Evolutionary conservation across 2,329 filamentous ascomycete genomes (phyloP).

Genomic region (Mariannaea elegans): DNA sequence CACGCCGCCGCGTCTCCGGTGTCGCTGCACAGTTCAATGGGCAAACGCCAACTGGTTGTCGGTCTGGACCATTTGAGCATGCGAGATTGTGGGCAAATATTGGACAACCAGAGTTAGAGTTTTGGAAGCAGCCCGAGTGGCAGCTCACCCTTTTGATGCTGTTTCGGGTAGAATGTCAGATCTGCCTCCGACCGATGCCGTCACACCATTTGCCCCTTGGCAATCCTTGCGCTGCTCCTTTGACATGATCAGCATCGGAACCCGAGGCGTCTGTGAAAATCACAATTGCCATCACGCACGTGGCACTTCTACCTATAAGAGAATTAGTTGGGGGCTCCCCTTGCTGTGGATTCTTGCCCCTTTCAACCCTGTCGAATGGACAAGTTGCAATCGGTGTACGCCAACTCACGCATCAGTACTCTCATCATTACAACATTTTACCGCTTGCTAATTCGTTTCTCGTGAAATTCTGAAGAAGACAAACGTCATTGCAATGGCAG

Average conservation of each 20-base stretch:
- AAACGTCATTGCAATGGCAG: neutral
- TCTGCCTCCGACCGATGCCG: neutral
- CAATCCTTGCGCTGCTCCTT: neutral
- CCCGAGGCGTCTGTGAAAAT: neutral
- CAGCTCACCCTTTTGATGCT: neutral
- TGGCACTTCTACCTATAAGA: neutral
- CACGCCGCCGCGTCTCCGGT: conserved; percentile 1
- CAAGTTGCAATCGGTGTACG: neutral
- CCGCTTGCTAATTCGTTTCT: neutral
- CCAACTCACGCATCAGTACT: neutral
- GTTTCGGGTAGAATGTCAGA: neutral
- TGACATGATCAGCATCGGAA: neutral
- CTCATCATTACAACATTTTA: neutral
- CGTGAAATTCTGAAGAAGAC: neutral
- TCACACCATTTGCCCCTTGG: conserved; percentile 7
- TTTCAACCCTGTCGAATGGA: conserved; percentile 1
- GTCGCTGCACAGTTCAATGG: neutral
- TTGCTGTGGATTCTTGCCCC: neutral
- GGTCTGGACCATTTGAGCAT: neutral
- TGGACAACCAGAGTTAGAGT: neutral
- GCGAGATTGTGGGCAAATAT: neutral
- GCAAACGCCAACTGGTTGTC: neutral
- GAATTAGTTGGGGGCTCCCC: neutral
- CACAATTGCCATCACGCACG: neutral
- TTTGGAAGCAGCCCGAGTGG: neutral